Evolutionary conservation across 2,329 filamentous ascomycete genomes (phyloP), one percentile per base, ranked within the genome.

Genomic region (Thermothelomyces thermophilus): DNA sequence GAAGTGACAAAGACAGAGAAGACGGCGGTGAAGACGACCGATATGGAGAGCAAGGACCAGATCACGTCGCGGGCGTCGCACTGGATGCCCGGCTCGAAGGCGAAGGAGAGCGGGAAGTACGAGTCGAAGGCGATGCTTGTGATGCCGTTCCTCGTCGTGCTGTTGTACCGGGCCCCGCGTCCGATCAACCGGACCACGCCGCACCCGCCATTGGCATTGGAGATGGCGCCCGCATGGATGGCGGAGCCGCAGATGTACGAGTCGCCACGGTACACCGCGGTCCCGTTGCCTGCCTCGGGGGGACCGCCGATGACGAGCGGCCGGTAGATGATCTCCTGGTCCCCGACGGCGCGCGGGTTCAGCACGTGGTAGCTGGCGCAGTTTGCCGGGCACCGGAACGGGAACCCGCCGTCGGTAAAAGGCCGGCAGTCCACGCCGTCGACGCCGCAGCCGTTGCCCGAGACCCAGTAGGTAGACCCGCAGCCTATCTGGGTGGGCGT

Each of bases 101-200:
- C 80, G 65, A 88, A 96, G 0, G 90, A 84, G 26, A 87, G 83
- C 1, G 93, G 93, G 61, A 98, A 98, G 57, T 88, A 89, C 0
- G 89, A 91, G 55, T 90, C 80, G 63, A 98, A 98, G 4, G 69
- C 77, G 47, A 87, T 73, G 55, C 89, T 95, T 24, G 73, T 69
- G 56, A 97, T 89, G 46, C 85, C 87, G 61, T 94, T 75, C n/a
- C 74, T 75, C 41, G 79, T 76, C 9, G 83, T 82, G 36, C 78
- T 74, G 26, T 75, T 71, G 61, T 81, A 90, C 48, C 73, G 69
- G 47, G 71, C 68, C 54, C 80, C 76, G 39, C 82, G 75, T n/a
- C 87, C 87, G 17, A 81, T 71, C 19, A 87, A 71, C 22, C 74
- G 73, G 24, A 87, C 73, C 2, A 89, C 84, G 47, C 87, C 87